Percentiles rank a stretch among this genome's conserved stretches.
These are phyloP conservation scores for Botrytis galanthina DNA, from an alignment of 2,329 filamentous ascomycete genomes.

Conservation along the genomic window DNA sequence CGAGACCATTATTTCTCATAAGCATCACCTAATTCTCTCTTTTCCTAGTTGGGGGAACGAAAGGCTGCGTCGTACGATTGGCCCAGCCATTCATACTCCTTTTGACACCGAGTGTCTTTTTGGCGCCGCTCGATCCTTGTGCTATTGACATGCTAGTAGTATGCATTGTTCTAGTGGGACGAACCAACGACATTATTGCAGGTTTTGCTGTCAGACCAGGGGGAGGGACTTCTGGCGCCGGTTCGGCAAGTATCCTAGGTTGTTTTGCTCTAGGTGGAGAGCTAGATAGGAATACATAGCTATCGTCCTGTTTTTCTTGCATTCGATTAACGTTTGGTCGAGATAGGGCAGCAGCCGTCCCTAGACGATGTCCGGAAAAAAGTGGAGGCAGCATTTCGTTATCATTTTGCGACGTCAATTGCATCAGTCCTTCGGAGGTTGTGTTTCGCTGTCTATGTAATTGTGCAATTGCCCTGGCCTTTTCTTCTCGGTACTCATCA, in stretches of 20 bases:
- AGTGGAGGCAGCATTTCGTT: not conserved
- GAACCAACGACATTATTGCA: constrained; percentile 30
- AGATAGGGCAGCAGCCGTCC: constrained; percentile 20
- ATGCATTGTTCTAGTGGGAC: constrained; percentile 31
- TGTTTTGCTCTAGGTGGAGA: constrained; percentile 32
- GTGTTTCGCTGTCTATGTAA: constrained; percentile 14
- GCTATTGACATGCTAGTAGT: constrained; percentile 32
- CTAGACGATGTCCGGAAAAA: constrained; percentile 31
- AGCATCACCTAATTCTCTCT: constrained; percentile 16
- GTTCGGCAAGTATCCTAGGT: constrained; percentile 16
- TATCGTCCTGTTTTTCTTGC: constrained; percentile 25
- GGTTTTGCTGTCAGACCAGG: constrained; percentile 26
- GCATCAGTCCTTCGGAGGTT: not conserved
- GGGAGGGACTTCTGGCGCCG: constrained; percentile 15
- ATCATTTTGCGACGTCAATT: not conserved
- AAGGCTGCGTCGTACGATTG: constrained; percentile 31
- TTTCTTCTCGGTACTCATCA: not conserved
- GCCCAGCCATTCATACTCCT: constrained; percentile 50
- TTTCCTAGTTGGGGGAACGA: constrained; percentile 35
- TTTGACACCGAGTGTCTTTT: constrained; percentile 50
- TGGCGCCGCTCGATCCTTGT: constrained; percentile 27
- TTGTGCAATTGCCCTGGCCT: not conserved
- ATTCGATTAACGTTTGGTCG: constrained; percentile 27
- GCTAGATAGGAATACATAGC: constrained; percentile 37
- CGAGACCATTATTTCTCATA: not conserved